phyloP scores from a whole-genome alignment of 2,329 filamentous ascomycete species.

The Podosphaera fusca region DNA sequence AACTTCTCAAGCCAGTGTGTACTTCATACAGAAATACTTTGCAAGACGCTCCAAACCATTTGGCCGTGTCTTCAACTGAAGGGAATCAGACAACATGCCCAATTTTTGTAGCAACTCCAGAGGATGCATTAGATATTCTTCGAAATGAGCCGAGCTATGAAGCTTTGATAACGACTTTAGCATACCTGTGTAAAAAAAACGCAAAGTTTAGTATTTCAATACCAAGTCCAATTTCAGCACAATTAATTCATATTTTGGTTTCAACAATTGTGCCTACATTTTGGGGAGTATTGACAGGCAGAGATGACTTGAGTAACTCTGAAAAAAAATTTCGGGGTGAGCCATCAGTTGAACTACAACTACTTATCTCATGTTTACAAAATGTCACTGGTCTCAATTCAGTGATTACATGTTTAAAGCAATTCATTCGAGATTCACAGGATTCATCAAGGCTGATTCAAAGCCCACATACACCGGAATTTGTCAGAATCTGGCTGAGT shows the following conservation, averaged over 20 bases:
- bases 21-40: slow-evolving; percentile 13
- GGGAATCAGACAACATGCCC: background rate
- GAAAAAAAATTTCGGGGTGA: background rate
- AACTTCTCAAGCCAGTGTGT: slow-evolving; percentile 24
- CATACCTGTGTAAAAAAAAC: slow-evolving; percentile 22
- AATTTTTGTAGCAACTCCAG: slow-evolving; percentile 10
- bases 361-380: slow-evolving; percentile 40
- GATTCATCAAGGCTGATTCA: slow-evolving; percentile 10
- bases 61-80: background rate
- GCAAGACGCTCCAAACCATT: slow-evolving; percentile 1
- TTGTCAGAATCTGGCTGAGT: slow-evolving; percentile 20
- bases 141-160: slow-evolving; percentile 39
- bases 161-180: slow-evolving; percentile 27
- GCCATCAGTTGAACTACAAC: slow-evolving; percentile 18
- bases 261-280: slow-evolving; percentile 59
- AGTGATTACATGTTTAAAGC: slow-evolving; percentile 44
- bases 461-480: slow-evolving; percentile 15
- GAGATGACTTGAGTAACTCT: background rate
- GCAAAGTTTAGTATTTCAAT: slow-evolving; percentile 30
- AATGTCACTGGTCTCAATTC: slow-evolving; percentile 61
- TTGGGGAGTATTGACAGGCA: slow-evolving; percentile 35
- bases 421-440: slow-evolving; percentile 30
- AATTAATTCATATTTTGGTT: slow-evolving; percentile 54
- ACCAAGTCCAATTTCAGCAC: slow-evolving; percentile 45
- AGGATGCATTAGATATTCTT: slow-evolving; percentile 34